These are phyloP conservation scores for Floccularia luteovirens DNA, from an alignment of 768 basidiomycete genomes.

Conservation along the genomic window DNA sequence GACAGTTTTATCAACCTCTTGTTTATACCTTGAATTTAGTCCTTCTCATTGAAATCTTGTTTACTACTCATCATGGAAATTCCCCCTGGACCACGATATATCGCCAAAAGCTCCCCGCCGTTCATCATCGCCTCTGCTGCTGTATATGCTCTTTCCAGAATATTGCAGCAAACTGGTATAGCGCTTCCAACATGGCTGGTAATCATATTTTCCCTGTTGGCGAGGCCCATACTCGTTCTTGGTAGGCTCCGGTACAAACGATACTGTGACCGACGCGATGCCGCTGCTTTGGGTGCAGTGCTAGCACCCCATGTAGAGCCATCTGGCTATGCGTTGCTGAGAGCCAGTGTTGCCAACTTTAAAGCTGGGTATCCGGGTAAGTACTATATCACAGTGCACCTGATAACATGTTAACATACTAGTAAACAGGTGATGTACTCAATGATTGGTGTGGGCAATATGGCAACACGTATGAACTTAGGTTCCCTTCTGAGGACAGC, in stretches of 20 bases:
- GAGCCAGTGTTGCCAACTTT: constrained; percentile 15
- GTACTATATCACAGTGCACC: constrained; percentile 4
- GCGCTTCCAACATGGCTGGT: constrained; percentile 1
- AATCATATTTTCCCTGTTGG: neutral
- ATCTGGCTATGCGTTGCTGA: constrained; percentile 9
- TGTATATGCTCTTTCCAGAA: too few species aligned
- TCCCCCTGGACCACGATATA: too few species aligned
- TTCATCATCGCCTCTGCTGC: too few species aligned
- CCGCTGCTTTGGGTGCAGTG: constrained; percentile 22
- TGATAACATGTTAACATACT: neutral
- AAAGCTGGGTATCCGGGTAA: constrained; percentile 25
- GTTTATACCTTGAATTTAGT: too few species aligned
- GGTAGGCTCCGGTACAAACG: constrained; percentile 8
- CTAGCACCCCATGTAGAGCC: constrained; percentile 23
- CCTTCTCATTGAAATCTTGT: too few species aligned
- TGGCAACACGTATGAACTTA: constrained; percentile 15
- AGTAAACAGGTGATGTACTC: constrained; percentile 10
- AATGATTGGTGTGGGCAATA: constrained; percentile 13
- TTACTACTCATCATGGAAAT: too few species aligned
- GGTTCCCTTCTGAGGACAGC: constrained; percentile 18
- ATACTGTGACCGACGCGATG: constrained; percentile 14
- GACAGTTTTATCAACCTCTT: too few species aligned
- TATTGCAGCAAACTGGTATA: neutral
- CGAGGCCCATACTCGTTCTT: neutral
- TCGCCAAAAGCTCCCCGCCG: too few species aligned